Conservation (phyloP, 179 eudicot species). For the Carnegiea gigantea region DNA sequence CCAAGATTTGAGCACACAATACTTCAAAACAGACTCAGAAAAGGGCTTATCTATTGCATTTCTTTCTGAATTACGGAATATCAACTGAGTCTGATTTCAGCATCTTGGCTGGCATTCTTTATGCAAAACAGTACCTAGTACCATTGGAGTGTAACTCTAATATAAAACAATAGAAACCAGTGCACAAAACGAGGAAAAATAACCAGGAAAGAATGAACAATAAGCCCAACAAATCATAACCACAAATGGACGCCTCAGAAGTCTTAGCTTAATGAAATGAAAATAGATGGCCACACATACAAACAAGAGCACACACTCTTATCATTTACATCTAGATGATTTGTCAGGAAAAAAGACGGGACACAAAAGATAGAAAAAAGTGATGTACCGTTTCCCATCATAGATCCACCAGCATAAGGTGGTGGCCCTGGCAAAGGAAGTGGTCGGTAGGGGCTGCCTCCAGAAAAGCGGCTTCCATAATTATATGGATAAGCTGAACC, state of each 20-base stretch:
- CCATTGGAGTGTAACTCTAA: background rate
- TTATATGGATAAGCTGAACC: constrained; percentile 81
- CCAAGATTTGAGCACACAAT: background rate
- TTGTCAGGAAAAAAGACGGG: background rate
- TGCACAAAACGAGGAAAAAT: background rate
- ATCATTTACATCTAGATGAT: background rate
- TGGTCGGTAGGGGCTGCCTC: constrained; percentile 90
- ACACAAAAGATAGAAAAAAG: background rate
- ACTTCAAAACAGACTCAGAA: background rate
- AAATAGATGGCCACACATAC: background rate
- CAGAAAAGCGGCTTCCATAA: constrained; percentile 68
- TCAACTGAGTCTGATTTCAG: background rate
- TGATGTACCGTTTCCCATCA: constrained; percentile 67
- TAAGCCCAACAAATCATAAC: background rate
- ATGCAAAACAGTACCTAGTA: background rate
- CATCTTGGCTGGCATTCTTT: background rate
- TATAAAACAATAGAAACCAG: background rate
- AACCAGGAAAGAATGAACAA: background rate
- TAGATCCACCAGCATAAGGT: constrained; percentile 73
- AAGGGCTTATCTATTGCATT: background rate
- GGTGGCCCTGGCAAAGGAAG: constrained; percentile 63
- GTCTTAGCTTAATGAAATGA: background rate
- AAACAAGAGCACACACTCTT: background rate
- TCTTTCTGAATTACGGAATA: background rate
- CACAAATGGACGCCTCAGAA: background rate